Conservation (phyloP, 495 filamentous ascomycete species). For the Cudoniella acicularis region DNA sequence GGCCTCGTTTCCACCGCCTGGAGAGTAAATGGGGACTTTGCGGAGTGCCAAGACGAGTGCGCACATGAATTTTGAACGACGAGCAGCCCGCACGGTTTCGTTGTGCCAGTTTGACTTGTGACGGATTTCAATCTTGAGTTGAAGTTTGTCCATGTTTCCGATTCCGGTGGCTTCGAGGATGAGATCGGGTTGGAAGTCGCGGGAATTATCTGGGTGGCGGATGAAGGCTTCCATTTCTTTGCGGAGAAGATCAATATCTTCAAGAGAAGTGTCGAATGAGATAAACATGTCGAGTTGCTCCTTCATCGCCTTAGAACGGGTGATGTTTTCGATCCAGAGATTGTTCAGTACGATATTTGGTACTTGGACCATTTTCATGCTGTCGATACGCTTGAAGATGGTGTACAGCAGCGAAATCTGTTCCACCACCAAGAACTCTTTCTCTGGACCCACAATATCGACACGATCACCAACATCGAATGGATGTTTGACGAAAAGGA, state of each 20-base stretch:
- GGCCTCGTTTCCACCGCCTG: constrained; percentile 66
- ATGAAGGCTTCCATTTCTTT: constrained; percentile 82
- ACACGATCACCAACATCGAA: constrained; percentile 91
- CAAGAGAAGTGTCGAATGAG: constrained; percentile 78
- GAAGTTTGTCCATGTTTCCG: constrained; percentile 82
- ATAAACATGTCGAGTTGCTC: constrained; percentile 78
- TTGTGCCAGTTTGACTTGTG: constrained; percentile 98
- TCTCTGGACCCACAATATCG: constrained; percentile 61
- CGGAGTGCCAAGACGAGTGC: constrained; percentile 83
- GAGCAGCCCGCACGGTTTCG: constrained; percentile 73
- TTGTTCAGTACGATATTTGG: constrained; percentile 90
- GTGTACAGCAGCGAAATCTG: constrained; percentile 92
- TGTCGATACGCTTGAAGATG: constrained; percentile 81
- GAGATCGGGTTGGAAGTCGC: constrained; percentile 88
- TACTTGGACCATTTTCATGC: constrained; percentile 74
- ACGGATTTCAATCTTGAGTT: constrained; percentile 75
- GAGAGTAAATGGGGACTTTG: constrained; percentile 80
- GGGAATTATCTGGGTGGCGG: constrained; percentile 75
- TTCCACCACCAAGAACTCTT: constrained; percentile 75
- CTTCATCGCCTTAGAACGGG: constrained; percentile 84
- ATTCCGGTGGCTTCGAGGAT: constrained; percentile 73
- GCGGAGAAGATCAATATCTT: constrained; percentile 79
- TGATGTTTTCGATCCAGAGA: constrained; percentile 90
- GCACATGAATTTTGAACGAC: constrained; percentile 95
- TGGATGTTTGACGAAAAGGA: constrained; percentile 95